A percentile compares a stretch with the other conserved stretches of the same genome.
These are phyloP conservation scores for Volvariella volvacea DNA, from an alignment of 1,284 basidiomycete species.

Conservation along the genomic window DNA sequence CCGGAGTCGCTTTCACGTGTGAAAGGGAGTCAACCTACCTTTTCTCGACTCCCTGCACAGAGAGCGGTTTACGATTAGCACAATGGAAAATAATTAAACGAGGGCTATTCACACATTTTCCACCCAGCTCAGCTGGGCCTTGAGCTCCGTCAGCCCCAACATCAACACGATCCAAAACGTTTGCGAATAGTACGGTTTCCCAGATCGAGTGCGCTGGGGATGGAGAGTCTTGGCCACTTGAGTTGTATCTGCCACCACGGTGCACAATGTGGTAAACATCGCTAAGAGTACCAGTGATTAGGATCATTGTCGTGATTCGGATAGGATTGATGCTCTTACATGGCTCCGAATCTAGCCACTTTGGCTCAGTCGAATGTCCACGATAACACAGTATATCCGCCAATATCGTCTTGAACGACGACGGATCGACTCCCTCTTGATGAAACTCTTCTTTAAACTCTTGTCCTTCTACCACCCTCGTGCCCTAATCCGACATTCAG, in stretches of 20 bases:
- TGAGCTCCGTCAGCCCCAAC: slow-evolving; percentile 40
- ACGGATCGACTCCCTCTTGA: not conserved
- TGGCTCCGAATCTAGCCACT: slow-evolving; percentile 5
- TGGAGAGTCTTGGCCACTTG: slow-evolving; percentile 16
- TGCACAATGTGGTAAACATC: slow-evolving; percentile 29
- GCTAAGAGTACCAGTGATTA: slow-evolving; percentile 15
- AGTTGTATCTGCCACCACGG: slow-evolving; percentile 28
- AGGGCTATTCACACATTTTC: too few species aligned
- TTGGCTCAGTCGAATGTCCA: slow-evolving; percentile 2
- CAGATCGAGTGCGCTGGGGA: slow-evolving; percentile 6
- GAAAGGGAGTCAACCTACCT: too few species aligned
- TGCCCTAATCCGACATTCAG: not conserved
- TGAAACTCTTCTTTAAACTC: slow-evolving; percentile 4
- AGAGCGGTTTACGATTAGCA: too few species aligned
- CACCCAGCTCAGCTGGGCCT: slow-evolving; percentile 36
- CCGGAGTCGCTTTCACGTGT: too few species aligned
- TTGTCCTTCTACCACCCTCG: slow-evolving; percentile 1
- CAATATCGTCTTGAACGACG: slow-evolving; percentile 2
- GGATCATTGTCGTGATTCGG: slow-evolving; percentile 11
- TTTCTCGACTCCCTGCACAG: too few species aligned
- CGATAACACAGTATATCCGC: slow-evolving; percentile 6
- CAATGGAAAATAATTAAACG: too few species aligned
- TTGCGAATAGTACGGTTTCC: slow-evolving; percentile 24
- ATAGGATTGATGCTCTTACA: slow-evolving; percentile 3
- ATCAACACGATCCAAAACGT: slow-evolving; percentile 32